These are phyloP conservation scores for Talaromyces rugulosus DNA, from an alignment of 2,329 filamentous ascomycete genomes.

Conservation along the genomic window DNA sequence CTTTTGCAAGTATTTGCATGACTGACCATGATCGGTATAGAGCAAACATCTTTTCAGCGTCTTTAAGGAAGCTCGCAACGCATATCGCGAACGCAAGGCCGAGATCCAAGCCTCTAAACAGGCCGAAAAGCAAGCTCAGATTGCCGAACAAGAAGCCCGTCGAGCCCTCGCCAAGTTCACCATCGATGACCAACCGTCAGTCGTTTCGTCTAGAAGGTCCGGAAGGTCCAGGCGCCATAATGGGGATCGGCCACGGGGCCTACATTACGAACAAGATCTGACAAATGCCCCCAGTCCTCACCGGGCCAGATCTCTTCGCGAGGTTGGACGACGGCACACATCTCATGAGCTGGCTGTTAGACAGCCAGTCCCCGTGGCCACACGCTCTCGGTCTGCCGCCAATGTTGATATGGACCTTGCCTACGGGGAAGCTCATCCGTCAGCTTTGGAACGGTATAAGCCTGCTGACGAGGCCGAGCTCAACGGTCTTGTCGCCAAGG, in stretches of 20 bases:
- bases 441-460: conserved; percentile 45
- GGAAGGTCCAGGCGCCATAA: conserved; percentile 19
- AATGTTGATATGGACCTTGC: conserved; percentile 84
- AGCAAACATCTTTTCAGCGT: conserved; percentile 86
- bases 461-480: conserved; percentile 53
- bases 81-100: conserved; percentile 83
- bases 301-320: conserved; percentile 11
- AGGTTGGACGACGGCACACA: conserved; percentile 36
- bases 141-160: conserved; percentile 28
- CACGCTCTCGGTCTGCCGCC: conserved; percentile 29
- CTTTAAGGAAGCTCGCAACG: conserved; percentile 85
- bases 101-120: conserved; percentile 70
- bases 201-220: conserved; percentile 41
- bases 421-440: conserved; percentile 78
- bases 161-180: conserved; percentile 43
- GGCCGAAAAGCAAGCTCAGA: conserved; percentile 58
- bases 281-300: conserved; percentile 7
- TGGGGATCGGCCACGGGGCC: conserved; percentile 12
- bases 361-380: conserved; percentile 20
- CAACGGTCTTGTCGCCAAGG: conserved; percentile 64
- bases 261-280: conserved; percentile 12
- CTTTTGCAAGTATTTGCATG: conserved; percentile 3
- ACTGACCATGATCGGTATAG: conserved; percentile 43
- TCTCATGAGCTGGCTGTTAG: conserved; percentile 29
- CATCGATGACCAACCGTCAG: conserved; percentile 45